phyloP scores from a whole-genome alignment of 2,329 filamentous ascomycete genomes.

The Botrytis medusae region DNA sequence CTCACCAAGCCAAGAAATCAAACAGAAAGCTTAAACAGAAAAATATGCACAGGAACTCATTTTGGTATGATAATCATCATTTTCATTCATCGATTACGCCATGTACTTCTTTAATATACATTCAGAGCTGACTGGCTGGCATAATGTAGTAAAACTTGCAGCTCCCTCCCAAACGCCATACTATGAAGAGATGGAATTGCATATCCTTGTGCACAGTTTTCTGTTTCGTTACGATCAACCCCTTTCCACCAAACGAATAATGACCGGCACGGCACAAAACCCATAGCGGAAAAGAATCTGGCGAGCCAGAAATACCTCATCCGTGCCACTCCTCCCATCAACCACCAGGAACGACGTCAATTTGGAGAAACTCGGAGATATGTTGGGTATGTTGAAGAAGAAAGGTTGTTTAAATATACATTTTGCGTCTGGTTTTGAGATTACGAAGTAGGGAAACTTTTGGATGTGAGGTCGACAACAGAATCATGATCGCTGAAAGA shows the following conservation, averaged over 20 bases:
- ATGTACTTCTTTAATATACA: conserved; percentile 16
- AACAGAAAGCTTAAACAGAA: neutral
- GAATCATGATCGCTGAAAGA: neutral
- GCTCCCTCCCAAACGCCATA: conserved; percentile 26
- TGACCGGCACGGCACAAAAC: neutral
- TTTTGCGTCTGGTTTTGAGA: neutral
- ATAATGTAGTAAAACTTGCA: neutral
- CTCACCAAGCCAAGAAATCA: neutral
- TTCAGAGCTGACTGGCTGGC: conserved; percentile 6
- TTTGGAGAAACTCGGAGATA: neutral
- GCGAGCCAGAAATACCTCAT: neutral
- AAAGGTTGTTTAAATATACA: conserved; percentile 16
- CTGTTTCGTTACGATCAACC: conserved; percentile 20
- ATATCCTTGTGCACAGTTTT: conserved; percentile 22
- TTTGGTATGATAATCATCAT: neutral
- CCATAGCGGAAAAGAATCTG: neutral
- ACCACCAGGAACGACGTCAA: neutral
- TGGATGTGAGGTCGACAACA: neutral
- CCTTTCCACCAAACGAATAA: neutral
- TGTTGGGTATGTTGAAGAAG: neutral
- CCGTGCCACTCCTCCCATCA: neutral
- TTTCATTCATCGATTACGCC: conserved; percentile 3
- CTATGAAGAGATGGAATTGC: conserved; percentile 13
- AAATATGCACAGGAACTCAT: neutral
- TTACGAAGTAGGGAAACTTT: neutral